Conservation (phyloP, 345 rosid genomes). For the Citrus maxima region DNA sequence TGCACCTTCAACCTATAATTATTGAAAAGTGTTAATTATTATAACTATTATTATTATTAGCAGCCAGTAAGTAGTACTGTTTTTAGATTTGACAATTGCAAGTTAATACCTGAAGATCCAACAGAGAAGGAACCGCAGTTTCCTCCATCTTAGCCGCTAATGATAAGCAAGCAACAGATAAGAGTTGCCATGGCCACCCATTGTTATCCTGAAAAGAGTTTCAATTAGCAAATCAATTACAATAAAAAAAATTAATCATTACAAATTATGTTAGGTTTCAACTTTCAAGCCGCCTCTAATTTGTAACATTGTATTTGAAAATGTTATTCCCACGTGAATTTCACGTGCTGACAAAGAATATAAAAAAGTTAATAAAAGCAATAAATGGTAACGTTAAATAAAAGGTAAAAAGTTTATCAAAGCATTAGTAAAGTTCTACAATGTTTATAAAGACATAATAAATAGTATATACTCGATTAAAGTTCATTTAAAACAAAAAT, state of each 20-base stretch:
- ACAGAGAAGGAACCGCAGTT: slow-evolving; percentile 74
- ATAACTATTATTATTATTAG: no score
- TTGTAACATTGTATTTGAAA: not conserved
- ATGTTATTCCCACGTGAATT: slow-evolving; percentile 12
- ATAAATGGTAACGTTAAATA: not conserved
- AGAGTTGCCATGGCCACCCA: slow-evolving; percentile 93
- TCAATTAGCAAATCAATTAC: not conserved
- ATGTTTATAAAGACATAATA: not conserved
- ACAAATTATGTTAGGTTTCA: slow-evolving; percentile 16
- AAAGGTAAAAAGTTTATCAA: not conserved
- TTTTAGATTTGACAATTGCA: not conserved
- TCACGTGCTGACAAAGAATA: not conserved
- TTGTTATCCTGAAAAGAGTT: slow-evolving; percentile 43
- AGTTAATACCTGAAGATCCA: slow-evolving; percentile 78
- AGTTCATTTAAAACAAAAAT: no score
- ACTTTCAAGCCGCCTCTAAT: not conserved
- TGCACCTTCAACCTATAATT: slow-evolving; percentile 62
- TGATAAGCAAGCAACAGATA: slow-evolving; percentile 89
- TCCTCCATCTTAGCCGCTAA: slow-evolving; percentile 99
- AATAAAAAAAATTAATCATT: not conserved
- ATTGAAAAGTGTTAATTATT: no score
- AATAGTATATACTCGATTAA: not conserved
- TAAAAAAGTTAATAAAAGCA: not conserved
- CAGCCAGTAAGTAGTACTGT: not conserved
- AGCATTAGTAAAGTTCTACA: not conserved